phyloP scores from a whole-genome alignment of 2,329 filamentous ascomycete genomes.

The Diaporthe capsici region DNA sequence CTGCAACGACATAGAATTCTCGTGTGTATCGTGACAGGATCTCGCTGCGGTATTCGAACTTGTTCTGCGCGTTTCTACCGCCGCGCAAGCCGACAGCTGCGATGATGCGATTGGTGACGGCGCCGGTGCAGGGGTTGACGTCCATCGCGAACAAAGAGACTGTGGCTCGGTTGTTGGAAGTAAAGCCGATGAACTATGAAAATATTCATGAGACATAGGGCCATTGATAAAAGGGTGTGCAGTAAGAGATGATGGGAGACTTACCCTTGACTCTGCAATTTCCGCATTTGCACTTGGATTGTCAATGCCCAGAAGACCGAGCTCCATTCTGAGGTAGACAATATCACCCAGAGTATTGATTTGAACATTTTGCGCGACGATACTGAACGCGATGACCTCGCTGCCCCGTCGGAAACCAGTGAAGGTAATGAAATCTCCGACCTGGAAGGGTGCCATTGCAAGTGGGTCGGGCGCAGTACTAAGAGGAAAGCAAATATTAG shows the following conservation, averaged over 20 bases:
- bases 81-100: conserved; percentile 50
- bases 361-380: conserved; percentile 54
- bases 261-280: conserved; percentile 51
- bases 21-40: conserved; percentile 51
- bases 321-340: conserved; percentile 54
- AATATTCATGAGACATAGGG: not conserved
- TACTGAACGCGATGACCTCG: conserved; percentile 53
- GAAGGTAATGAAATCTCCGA: conserved; percentile 55
- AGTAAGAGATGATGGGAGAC: not conserved
- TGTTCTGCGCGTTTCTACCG: conserved; percentile 53
- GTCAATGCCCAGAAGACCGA: conserved; percentile 53
- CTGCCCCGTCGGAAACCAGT: conserved; percentile 49
- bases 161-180: conserved; percentile 51
- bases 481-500: not conserved
- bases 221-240: not conserved
- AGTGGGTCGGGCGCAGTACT: conserved; percentile 54
- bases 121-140: conserved; percentile 54
- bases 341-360: conserved; percentile 51
- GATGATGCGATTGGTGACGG: conserved; percentile 52
- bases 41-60: conserved; percentile 54
- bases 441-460: conserved; percentile 54
- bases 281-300: conserved; percentile 53
- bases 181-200: conserved; percentile 51
- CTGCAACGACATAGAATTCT: conserved; percentile 53
- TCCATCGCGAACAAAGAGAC: conserved; percentile 54